Conservation (phyloP, 2,329 filamentous ascomycete species). For the Emericellopsis cladophorae region DNA sequence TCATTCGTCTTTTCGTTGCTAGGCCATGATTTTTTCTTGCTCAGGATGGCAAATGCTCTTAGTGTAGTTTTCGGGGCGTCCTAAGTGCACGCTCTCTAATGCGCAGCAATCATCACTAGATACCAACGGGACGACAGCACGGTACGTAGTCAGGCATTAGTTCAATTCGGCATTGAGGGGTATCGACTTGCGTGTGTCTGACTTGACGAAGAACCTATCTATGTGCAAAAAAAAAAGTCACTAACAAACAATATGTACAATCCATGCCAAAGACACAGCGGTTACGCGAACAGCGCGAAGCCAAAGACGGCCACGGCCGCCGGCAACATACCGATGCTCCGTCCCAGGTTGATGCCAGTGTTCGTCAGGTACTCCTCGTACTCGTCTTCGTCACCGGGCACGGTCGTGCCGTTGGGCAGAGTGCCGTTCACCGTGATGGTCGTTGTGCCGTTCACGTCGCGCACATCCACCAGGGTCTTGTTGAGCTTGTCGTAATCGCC, state of each 20-base stretch:
- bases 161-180: neutral
- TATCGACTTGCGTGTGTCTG: neutral
- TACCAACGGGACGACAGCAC: no score
- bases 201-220: no score
- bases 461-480: slow-evolving; percentile 48
- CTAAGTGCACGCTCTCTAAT: no score
- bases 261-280: neutral
- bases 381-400: slow-evolving; percentile 23
- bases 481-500: slow-evolving; percentile 48
- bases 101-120: no score
- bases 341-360: slow-evolving; percentile 19
- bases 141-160: no score
- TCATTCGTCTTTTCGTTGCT: no score
- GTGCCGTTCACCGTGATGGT: slow-evolving; percentile 67
- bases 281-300: slow-evolving; percentile 24
- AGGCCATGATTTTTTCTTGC: no score
- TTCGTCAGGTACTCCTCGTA: slow-evolving; percentile 23
- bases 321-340: slow-evolving; percentile 37
- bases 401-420: slow-evolving; percentile 53
- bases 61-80: no score
- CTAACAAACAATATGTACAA: neutral
- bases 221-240: neutral
- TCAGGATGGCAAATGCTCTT: no score
- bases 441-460: slow-evolving; percentile 43
- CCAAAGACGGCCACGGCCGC: slow-evolving; percentile 28